phyloP scores from a whole-genome alignment of 495 filamentous ascomycete species.

The Cercophora scortea region DNA sequence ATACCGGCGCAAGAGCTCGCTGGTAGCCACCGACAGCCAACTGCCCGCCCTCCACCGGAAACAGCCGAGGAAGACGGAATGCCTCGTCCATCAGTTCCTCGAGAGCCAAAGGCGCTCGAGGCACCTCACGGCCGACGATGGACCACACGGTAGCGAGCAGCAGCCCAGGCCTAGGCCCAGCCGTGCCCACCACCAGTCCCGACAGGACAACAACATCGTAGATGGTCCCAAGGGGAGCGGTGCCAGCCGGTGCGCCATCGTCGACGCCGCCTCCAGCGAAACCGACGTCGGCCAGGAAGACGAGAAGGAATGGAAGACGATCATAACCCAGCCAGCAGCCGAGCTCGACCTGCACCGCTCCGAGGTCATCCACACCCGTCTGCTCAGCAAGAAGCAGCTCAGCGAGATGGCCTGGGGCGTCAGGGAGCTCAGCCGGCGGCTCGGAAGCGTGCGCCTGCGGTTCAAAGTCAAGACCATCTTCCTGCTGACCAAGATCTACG shows the following conservation, averaged over 20 bases:
- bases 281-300: conserved; percentile 31
- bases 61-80: conserved; percentile 47
- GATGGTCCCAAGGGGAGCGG: conserved; percentile 28
- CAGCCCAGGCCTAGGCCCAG: too few species aligned
- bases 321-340: conserved; percentile 21
- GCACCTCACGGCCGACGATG: background rate
- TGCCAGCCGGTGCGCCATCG: conserved; percentile 2
- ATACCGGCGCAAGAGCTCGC: conserved; percentile 81
- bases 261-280: background rate
- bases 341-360: conserved; percentile 13
- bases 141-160: background rate
- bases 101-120: conserved; percentile 37
- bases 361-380: conserved; percentile 36
- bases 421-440: conserved; percentile 76
- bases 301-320: conserved; percentile 34
- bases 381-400: conserved; percentile 87
- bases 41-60: conserved; percentile 22
- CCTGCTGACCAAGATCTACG: conserved; percentile 80
- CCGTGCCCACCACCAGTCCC: too few species aligned
- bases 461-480: conserved; percentile 78
- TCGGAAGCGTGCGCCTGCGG: conserved; percentile 70
- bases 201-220: conserved; percentile 14
- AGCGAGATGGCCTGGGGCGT: conserved; percentile 96
- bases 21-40: conserved; percentile 53
- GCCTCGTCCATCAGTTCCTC: conserved; percentile 78